phyloP scores from a whole-genome alignment of 2,329 filamentous ascomycete species.

The Colletotrichum tamarilloi region DNA sequence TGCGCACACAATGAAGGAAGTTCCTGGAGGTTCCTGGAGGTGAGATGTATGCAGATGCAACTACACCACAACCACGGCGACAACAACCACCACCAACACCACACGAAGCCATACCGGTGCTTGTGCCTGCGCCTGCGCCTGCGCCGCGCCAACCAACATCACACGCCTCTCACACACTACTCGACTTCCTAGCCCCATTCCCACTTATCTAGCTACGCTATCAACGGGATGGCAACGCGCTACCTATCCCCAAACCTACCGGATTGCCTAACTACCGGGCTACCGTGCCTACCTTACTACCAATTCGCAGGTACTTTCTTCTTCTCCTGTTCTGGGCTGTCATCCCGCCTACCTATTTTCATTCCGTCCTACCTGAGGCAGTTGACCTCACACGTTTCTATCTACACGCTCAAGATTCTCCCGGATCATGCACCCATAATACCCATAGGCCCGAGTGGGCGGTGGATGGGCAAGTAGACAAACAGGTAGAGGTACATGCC shows the following conservation, averaged over 20 bases:
- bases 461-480: neutral
- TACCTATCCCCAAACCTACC: constrained; percentile 13
- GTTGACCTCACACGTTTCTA: neutral
- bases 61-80: neutral
- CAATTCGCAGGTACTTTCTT: neutral
- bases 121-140: neutral
- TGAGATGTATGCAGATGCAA: neutral
- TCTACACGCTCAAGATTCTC: constrained; percentile 5
- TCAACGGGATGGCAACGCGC: constrained; percentile 31
- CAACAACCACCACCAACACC: neutral
- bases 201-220: constrained; percentile 15
- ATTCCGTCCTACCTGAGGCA: neutral
- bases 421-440: constrained; percentile 6
- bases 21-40: neutral
- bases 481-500: constrained; percentile 9
- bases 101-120: constrained; percentile 21
- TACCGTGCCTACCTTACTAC: neutral
- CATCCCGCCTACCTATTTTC: neutral
- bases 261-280: constrained; percentile 2
- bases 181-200: constrained; percentile 1
- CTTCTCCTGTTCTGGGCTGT: neutral
- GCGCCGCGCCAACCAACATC: constrained; percentile 7
- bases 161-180: neutral
- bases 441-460: constrained; percentile 19
- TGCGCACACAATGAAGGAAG: neutral